Conservation (phyloP, 495 filamentous ascomycete genomes). For the Oidiodendron maius region DNA sequence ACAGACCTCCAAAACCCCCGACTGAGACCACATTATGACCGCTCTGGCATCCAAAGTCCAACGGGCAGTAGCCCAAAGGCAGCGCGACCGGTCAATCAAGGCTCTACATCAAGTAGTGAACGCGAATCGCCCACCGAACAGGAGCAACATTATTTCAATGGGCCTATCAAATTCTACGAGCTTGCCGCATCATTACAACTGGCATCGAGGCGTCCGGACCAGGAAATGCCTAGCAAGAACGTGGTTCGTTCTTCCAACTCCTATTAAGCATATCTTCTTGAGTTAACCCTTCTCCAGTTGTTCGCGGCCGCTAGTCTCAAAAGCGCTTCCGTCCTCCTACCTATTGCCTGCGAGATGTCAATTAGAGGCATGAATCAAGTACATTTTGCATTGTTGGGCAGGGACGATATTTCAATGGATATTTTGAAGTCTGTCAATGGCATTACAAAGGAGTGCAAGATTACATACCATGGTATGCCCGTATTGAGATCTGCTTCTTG, state of each 20-base stretch:
- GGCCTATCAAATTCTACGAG: conserved; percentile 48
- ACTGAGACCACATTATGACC: conserved; percentile 13
- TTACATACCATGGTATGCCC: conserved; percentile 47
- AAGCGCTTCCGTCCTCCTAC: conserved; percentile 44
- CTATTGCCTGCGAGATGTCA: conserved; percentile 51
- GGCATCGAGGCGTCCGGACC: conserved; percentile 27
- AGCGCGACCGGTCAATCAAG: background rate
- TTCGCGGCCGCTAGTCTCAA: conserved; percentile 46
- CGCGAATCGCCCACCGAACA: background rate
- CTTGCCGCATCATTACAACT: conserved; percentile 44
- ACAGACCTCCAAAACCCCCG: conserved; percentile 14
- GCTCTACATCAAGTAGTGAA: background rate
- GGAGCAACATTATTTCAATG: conserved; percentile 41
- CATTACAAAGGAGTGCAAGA: conserved; percentile 38
- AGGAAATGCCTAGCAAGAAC: conserved; percentile 26
- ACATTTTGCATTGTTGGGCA: conserved; percentile 49
- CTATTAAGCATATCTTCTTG: background rate
- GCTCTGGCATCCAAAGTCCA: background rate
- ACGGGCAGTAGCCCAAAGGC: background rate
- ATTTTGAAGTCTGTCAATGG: conserved; percentile 46
- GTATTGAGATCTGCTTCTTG: background rate
- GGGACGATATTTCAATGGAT: conserved; percentile 45
- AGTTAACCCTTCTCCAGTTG: conserved; percentile 17
- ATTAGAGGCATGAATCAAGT: conserved; percentile 37
- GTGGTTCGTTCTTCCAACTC: conserved; percentile 24